Conservation (phyloP, 352 stramenopile species). For the Phytophthora sp. region DNA sequence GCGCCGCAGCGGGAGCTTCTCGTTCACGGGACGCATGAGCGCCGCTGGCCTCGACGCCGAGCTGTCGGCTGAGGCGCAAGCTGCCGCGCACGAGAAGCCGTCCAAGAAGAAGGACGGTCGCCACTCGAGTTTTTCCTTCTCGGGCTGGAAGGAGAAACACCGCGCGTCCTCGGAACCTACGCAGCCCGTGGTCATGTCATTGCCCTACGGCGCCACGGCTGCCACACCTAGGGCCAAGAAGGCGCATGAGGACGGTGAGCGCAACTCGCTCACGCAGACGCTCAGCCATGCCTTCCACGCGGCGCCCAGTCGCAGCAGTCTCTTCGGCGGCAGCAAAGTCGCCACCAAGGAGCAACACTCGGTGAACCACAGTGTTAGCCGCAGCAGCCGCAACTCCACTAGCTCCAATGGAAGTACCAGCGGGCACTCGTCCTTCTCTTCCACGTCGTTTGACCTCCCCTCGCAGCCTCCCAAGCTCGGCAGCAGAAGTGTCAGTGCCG, state of each 20-base stretch:
- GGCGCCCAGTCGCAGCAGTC: conserved; percentile 25
- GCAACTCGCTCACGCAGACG: conserved; percentile 35
- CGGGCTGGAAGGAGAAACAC: conserved; percentile 53
- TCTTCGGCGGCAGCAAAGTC: conserved; percentile 30
- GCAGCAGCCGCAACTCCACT: conserved; percentile 19
- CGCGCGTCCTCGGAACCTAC: conserved; percentile 35
- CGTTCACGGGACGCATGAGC: conserved; percentile 42
- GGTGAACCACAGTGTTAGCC: neutral
- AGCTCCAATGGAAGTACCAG: conserved; percentile 12
- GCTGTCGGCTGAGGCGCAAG: conserved; percentile 46
- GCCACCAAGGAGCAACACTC: conserved; percentile 9
- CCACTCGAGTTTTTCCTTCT: conserved; percentile 61
- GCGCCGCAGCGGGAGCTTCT: conserved; percentile 59
- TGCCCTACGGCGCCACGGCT: conserved; percentile 43
- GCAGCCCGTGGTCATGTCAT: conserved; percentile 43
- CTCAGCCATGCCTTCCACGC: conserved; percentile 36
- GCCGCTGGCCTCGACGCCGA: conserved; percentile 27
- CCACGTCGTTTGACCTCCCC: conserved; percentile 29
- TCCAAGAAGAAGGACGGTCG: conserved; percentile 57
- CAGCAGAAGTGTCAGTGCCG: conserved; percentile 37
- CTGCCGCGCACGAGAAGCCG: conserved; percentile 29
- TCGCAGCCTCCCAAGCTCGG: conserved; percentile 38
- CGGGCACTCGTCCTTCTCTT: conserved; percentile 28
- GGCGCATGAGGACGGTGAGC: conserved; percentile 22
- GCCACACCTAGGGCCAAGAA: conserved; percentile 41